Conservation (phyloP, 345 rosid species). For the Arabidopsis arenosa region DNA sequence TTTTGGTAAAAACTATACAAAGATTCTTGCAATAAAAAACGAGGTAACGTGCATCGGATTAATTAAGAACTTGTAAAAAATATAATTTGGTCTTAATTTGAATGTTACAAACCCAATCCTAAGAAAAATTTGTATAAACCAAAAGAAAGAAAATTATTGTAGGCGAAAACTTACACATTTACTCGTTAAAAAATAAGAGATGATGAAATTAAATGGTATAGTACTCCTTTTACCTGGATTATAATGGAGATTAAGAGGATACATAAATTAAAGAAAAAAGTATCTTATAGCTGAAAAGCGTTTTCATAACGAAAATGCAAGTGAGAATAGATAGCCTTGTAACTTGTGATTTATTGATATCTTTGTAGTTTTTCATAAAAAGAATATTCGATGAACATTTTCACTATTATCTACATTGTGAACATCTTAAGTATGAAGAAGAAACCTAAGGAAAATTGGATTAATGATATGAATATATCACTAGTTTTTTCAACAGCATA, state of each 20-base stretch:
- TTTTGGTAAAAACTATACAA: neutral
- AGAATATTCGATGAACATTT: conserved; percentile 30
- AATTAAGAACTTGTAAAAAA: neutral
- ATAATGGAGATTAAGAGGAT: neutral
- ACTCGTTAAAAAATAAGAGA: neutral
- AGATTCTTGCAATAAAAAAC: conserved; percentile 4
- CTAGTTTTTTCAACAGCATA: conserved; percentile 10
- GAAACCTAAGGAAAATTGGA: conserved; percentile 20
- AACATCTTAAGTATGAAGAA: conserved; percentile 23
- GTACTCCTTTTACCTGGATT: neutral
- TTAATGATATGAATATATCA: conserved; percentile 8
- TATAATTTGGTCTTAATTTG: neutral
- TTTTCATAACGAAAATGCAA: conserved; percentile 13
- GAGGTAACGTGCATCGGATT: conserved; percentile 1
- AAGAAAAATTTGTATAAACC: conserved; percentile 1
- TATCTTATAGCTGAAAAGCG: neutral
- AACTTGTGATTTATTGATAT: conserved; percentile 34
- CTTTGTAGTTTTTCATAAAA: neutral
- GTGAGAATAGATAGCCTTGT: conserved; percentile 23
- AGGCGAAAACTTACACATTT: conserved; percentile 4
- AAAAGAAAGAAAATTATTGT: conserved; percentile 2
- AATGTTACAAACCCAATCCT: neutral
- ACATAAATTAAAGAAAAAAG: neutral
- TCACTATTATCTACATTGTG: conserved; percentile 27
- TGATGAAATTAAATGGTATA: neutral